Conservation (phyloP, 139 green algal genomes). For the Closterium sp. region DNA sequence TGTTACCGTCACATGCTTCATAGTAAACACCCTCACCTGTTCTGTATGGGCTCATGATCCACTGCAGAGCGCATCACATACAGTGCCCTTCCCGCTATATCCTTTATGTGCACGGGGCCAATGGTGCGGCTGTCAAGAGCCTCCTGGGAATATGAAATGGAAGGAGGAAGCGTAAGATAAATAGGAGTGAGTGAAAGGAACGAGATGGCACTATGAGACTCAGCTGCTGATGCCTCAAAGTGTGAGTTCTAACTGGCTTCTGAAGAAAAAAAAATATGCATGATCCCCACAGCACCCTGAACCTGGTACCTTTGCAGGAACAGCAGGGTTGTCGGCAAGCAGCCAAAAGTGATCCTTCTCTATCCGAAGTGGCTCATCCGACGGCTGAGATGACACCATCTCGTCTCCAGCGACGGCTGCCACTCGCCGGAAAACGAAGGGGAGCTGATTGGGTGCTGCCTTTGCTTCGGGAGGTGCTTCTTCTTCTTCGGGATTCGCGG, state of each 20-base stretch:
- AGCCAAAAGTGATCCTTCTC: no score
- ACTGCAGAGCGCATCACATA: neutral
- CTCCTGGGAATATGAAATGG: no score
- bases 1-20: neutral
- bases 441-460: neutral
- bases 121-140: neutral
- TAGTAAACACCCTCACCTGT: neutral
- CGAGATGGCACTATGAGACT: neutral
- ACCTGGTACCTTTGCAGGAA: neutral
- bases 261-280: no score
- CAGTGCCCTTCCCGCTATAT: neutral
- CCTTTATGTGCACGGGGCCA: neutral
- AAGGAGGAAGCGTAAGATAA: no score
- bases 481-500: neutral
- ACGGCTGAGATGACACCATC: neutral
- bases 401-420: neutral
- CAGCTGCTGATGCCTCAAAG: no score
- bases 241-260: no score
- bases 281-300: no score
- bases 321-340: no score
- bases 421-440: neutral
- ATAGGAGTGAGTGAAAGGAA: no score
- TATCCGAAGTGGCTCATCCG: neutral
- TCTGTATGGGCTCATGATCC: neutral
- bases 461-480: neutral